Evolutionary conservation across 768 basidiomycete genomes (phyloP).

Genomic region (Rhodotorula toruloides): DNA sequence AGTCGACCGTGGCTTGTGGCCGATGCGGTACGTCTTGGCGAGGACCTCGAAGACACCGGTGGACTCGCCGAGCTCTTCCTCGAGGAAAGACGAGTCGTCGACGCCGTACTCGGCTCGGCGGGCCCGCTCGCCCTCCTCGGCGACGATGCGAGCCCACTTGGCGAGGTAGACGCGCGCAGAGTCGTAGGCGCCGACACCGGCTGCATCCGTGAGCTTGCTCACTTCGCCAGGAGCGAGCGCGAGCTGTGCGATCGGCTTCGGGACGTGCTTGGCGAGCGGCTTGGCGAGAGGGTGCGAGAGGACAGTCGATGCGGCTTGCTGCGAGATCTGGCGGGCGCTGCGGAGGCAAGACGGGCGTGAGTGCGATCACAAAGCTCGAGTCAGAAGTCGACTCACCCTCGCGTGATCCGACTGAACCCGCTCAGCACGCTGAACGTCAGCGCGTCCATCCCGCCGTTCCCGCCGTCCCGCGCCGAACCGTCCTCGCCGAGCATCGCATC

Average conservation of each 20-base stretch:
- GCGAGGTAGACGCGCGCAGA: slow-evolving; percentile 93
- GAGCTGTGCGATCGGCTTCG: slow-evolving; percentile 83
- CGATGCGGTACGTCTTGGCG: slow-evolving; percentile 58
- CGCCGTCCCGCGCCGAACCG: not conserved
- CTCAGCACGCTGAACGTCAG: slow-evolving; percentile 59
- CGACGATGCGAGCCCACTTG: slow-evolving; percentile 84
- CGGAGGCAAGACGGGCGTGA: not conserved
- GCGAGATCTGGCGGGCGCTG: slow-evolving; percentile 53
- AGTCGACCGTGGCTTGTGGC: slow-evolving; percentile 67
- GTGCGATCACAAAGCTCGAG: not conserved
- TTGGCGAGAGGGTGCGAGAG: slow-evolving; percentile 92
- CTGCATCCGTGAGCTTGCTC: slow-evolving; percentile 58
- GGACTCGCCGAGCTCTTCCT: slow-evolving; percentile 61
- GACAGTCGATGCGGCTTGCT: slow-evolving; percentile 89
- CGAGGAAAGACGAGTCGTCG: slow-evolving; percentile 49
- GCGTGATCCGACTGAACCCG: slow-evolving; percentile 88
- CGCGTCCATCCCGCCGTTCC: slow-evolving; percentile 40
- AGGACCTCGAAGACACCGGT: slow-evolving; percentile 79
- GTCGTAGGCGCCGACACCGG: slow-evolving; percentile 92
- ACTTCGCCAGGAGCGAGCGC: slow-evolving; percentile 79
- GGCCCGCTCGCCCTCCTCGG: slow-evolving; percentile 92
- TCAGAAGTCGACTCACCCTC: slow-evolving; percentile 47
- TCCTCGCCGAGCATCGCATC: not conserved
- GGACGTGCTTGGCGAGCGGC: slow-evolving; percentile 91
- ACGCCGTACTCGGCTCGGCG: slow-evolving; percentile 62